Conservation (phyloP, 2,329 filamentous ascomycete genomes). For the Coniochaeta ligniaria region DNA sequence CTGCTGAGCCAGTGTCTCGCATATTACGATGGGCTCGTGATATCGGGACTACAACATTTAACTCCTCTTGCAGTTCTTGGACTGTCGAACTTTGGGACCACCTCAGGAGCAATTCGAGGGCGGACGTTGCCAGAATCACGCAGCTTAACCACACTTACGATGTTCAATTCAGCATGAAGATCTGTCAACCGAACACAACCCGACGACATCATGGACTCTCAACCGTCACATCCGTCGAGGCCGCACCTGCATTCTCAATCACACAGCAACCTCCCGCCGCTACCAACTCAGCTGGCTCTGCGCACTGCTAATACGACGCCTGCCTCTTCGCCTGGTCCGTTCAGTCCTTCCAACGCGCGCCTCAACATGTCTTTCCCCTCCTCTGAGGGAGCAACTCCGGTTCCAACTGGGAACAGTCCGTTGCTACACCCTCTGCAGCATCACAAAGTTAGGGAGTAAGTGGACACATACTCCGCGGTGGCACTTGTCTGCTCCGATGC, state of each 20-base stretch:
- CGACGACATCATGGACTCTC: constrained; percentile 18
- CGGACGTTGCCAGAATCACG: neutral
- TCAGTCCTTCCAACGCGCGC: constrained; percentile 42
- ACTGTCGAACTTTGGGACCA: neutral
- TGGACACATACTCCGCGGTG: constrained; percentile 11
- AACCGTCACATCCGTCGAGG: constrained; percentile 16
- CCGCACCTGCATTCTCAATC: constrained; percentile 26
- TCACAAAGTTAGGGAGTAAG: constrained; percentile 71
- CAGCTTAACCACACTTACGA: neutral
- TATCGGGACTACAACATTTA: neutral
- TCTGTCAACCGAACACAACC: neutral
- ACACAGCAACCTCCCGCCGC: constrained; percentile 25
- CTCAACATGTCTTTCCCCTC: constrained; percentile 29
- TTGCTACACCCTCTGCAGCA: constrained; percentile 65
- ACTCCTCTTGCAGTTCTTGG: neutral
- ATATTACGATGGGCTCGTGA: neutral
- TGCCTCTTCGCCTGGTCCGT: constrained; percentile 54
- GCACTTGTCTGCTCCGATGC: neutral
- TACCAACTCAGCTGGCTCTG: constrained; percentile 30
- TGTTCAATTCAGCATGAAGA: neutral
- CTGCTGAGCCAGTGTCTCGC: neutral
- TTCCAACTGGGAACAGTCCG: constrained; percentile 43
- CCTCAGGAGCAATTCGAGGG: neutral
- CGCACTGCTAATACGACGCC: constrained; percentile 50
- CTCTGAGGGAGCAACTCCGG: constrained; percentile 49